Percentiles rank a stretch among this genome's conserved stretches.
phyloP scores from a whole-genome alignment of 2,329 filamentous ascomycete genomes.

The Beauveria australis region DNA sequence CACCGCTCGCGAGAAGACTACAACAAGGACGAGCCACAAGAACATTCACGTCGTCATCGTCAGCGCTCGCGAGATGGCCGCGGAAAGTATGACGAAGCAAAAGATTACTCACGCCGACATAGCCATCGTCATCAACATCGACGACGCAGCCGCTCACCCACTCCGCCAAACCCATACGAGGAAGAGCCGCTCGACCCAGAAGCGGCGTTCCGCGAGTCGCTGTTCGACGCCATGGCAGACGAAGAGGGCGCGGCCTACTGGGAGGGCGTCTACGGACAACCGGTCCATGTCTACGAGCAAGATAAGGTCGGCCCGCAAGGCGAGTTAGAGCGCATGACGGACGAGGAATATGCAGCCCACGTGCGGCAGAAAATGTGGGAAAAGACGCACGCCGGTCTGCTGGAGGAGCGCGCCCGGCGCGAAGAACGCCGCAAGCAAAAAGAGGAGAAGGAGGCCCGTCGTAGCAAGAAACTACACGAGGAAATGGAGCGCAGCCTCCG shows the following conservation, averaged over 20 bases:
- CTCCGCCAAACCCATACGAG: conserved; percentile 39
- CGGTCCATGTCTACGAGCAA: conserved; percentile 70
- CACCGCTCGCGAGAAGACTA: conserved; percentile 17
- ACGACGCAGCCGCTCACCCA: conserved; percentile 32
- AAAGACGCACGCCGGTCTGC: conserved; percentile 75
- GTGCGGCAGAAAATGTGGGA: conserved; percentile 93
- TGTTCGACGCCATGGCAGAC: conserved; percentile 95
- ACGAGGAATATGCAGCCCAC: conserved; percentile 83
- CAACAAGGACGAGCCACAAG: background rate
- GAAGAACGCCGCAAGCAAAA: conserved; percentile 45
- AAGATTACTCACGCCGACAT: conserved; percentile 18
- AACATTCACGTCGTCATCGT: conserved; percentile 1
- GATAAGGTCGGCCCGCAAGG: conserved; percentile 36
- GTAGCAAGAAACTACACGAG: conserved; percentile 43
- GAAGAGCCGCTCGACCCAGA: conserved; percentile 53
- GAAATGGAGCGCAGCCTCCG: conserved; percentile 63
- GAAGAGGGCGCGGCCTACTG: conserved; percentile 94
- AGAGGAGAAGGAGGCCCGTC: conserved; percentile 43
- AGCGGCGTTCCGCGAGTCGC: conserved; percentile 78
- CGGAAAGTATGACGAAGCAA: conserved; percentile 5
- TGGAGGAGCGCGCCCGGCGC: conserved; percentile 64
- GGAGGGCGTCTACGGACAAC: conserved; percentile 94
- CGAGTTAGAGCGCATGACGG: conserved; percentile 74
- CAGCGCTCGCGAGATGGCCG: conserved; percentile 14
- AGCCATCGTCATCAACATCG: conserved; percentile 19